Conservation (phyloP, 148 eudicot species). For the Drosera capensis region DNA sequence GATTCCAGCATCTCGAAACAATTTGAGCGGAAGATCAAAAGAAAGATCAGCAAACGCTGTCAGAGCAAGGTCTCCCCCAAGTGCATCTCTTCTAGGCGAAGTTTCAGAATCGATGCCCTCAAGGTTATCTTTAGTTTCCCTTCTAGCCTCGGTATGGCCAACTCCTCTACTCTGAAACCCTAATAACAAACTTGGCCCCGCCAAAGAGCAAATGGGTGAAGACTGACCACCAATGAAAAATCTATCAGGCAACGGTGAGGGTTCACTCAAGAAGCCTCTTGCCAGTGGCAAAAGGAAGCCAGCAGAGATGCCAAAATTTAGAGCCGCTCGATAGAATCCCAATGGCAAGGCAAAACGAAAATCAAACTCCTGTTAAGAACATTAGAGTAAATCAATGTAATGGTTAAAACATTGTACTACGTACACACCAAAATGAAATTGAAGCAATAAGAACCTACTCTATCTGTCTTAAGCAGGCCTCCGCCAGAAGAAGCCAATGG, state of each 20-base stretch:
- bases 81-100: conserved; percentile 33
- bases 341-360: conserved; percentile 66
- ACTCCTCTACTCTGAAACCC: conserved; percentile 73
- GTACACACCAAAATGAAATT: too few species aligned
- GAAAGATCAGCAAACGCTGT: conserved; percentile 87
- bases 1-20: conserved; percentile 65
- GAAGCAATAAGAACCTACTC: too few species aligned
- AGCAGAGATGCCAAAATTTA: conserved; percentile 59
- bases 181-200: conserved; percentile 50
- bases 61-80: conserved; percentile 82
- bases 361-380: conserved; percentile 65
- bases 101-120: conserved; percentile 18
- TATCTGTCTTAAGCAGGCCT: too few species aligned
- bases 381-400: too few species aligned
- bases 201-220: conserved; percentile 69
- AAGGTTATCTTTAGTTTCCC: conserved; percentile 28
- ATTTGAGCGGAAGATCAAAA: conserved; percentile 63
- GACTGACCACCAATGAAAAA: conserved; percentile 81
- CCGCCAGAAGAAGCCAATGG: too few species aligned
- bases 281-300: conserved; percentile 80
- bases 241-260: conserved; percentile 63
- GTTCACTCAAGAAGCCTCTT: conserved; percentile 36
- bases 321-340: conserved; percentile 57
- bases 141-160: conserved; percentile 69
- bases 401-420: too few species aligned